These are phyloP conservation scores for Ogataea trehalophila DNA, from an alignment of 805 yeast genomes.

Conservation along the genomic window DNA sequence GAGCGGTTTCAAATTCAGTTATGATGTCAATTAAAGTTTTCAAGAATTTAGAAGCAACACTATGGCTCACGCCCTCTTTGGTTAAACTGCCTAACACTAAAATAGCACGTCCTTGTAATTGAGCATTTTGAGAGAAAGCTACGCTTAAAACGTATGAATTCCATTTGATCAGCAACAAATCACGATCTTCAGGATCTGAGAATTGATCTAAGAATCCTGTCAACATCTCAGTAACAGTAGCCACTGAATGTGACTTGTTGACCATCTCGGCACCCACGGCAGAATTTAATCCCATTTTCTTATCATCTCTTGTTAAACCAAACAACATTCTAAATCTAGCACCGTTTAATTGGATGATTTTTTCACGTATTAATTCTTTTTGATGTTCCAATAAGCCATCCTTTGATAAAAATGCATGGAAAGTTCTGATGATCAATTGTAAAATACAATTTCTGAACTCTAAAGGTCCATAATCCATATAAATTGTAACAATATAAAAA, in stretches of 20 bases:
- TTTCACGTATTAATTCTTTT: constrained; percentile 38
- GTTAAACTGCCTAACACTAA: constrained; percentile 67
- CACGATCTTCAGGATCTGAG: constrained; percentile 41
- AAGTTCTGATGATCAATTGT: constrained; percentile 56
- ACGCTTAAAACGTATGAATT: constrained; percentile 57
- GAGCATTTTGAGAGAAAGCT: constrained; percentile 50
- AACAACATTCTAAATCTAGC: constrained; percentile 64
- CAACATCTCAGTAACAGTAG: constrained; percentile 53
- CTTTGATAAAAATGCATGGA: constrained; percentile 63
- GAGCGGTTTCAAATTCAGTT: constrained; percentile 20
- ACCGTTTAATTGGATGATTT: constrained; percentile 47
- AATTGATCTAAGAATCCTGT: constrained; percentile 47
- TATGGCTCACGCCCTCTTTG: constrained; percentile 56
- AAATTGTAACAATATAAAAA: constrained; percentile 59
- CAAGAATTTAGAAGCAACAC: constrained; percentile 29
- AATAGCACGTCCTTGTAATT: constrained; percentile 63
- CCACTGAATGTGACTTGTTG: constrained; percentile 45
- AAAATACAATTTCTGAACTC: constrained; percentile 60
- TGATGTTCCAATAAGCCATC: constrained; percentile 41
- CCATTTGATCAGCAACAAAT: constrained; percentile 63
- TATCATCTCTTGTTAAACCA: constrained; percentile 56
- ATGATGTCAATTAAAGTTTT: constrained; percentile 24
- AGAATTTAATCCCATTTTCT: constrained; percentile 11
- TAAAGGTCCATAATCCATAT: constrained; percentile 45
- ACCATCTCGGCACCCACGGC: constrained; percentile 30